Evolutionary conservation across 2,329 filamentous ascomycete species (phyloP).

Genomic region (Chaetothyriales sp.): DNA sequence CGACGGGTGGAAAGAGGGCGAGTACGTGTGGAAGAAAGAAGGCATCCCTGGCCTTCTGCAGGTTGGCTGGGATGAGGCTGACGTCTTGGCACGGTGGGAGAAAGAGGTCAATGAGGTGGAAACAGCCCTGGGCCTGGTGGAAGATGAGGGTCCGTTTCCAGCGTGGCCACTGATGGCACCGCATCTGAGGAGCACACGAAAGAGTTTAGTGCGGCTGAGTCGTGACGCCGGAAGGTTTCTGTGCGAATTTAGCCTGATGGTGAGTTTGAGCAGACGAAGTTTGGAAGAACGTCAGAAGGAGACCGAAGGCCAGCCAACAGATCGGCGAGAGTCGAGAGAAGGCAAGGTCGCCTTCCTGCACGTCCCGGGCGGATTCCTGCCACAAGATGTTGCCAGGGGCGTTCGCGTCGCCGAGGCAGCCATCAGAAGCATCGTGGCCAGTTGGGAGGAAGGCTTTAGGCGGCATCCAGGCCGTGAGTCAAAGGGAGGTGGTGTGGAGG

Average conservation of each 20-base stretch:
- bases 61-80: conserved; percentile 41
- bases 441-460: conserved; percentile 21
- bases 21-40: conserved; percentile 39
- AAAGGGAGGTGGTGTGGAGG: neutral
- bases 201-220: neutral
- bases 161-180: neutral
- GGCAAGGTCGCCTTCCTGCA: conserved; percentile 53
- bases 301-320: conserved; percentile 1
- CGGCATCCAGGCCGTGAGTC: neutral
- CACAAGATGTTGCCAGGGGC: conserved; percentile 29
- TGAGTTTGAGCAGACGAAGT: conserved; percentile 21
- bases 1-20: conserved; percentile 28
- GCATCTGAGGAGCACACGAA: neutral
- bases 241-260: conserved; percentile 65
- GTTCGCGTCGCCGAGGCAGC: conserved; percentile 27
- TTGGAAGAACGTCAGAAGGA: conserved; percentile 19
- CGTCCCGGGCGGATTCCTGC: conserved; percentile 47
- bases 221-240: conserved; percentile 58
- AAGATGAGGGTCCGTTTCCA: neutral
- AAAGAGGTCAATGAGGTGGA: conserved; percentile 18
- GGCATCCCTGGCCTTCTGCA: conserved; percentile 37
- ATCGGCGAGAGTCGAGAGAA: conserved; percentile 4
- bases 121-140: conserved; percentile 4
- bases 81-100: conserved; percentile 43
- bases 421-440: conserved; percentile 28